Evolutionary conservation across 2,329 filamentous ascomycete species (phyloP).

Genomic region (Laburnicola sp.): DNA sequence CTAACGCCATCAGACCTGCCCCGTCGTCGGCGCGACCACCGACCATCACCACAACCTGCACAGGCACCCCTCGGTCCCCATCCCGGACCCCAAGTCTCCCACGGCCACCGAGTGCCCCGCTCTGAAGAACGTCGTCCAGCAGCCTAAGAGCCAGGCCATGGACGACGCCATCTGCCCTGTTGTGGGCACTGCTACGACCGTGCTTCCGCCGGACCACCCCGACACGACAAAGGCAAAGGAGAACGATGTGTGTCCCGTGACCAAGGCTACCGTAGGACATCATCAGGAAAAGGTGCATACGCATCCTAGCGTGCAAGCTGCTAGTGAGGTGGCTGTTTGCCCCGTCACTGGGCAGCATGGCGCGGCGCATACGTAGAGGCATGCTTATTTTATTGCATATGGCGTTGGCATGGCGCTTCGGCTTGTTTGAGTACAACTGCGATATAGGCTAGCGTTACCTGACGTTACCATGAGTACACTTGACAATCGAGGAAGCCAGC

Average conservation of each 20-base stretch:
- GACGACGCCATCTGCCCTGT: slow-evolving; percentile 51
- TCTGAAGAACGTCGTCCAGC: slow-evolving; percentile 44
- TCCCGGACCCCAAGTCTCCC: slow-evolving; percentile 23
- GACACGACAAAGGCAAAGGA: slow-evolving; percentile 43
- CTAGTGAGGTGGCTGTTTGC: slow-evolving; percentile 45
- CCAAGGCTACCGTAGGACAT: slow-evolving; percentile 49
- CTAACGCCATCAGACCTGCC: slow-evolving; percentile 38
- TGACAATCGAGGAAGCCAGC: no score
- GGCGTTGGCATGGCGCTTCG: slow-evolving; percentile 1
- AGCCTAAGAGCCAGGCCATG: slow-evolving; percentile 43
- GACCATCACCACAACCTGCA: slow-evolving; percentile 51
- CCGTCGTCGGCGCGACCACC: slow-evolving; percentile 51
- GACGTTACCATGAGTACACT: no score
- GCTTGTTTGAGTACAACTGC: no score
- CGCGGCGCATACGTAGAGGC: slow-evolving; percentile 16
- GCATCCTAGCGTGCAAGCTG: slow-evolving; percentile 47
- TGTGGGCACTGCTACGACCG: slow-evolving; percentile 48
- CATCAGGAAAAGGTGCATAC: slow-evolving; percentile 48
- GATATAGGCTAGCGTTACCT: no score
- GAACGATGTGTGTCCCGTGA: slow-evolving; percentile 49
- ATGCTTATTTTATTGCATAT: background rate
- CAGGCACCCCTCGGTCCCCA: slow-evolving; percentile 46
- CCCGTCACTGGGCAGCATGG: slow-evolving; percentile 47
- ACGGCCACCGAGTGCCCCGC: slow-evolving; percentile 48
- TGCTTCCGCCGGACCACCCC: slow-evolving; percentile 50